Base-by-base conservation (phyloP, 2,329 filamentous ascomycete genomes). In the Thielaviopsis musarum region DNA sequence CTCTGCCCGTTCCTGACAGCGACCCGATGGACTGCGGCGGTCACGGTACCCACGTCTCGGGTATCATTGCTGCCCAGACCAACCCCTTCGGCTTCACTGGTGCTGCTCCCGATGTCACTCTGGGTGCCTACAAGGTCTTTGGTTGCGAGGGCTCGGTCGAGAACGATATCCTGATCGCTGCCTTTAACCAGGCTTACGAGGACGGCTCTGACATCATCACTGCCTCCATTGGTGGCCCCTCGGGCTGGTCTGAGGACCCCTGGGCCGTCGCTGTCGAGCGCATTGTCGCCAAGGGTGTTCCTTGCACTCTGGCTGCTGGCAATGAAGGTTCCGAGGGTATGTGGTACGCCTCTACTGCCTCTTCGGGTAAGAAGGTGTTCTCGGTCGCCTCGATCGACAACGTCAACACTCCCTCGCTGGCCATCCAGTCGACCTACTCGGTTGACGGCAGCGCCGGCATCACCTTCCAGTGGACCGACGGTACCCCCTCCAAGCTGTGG, bases 21-120 rank as follows among this genome's bases (percentile, higher is more conserved):
- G 76, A 80, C 62, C 81, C 80, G 2, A 77, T 78, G 65, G 77
- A 78, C 63, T 81, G 79, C 64, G 69, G 66, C 1, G 81, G 81
- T 2, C 81, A 85, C 67, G 81, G 82, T 30, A 81, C 78, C 0
- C 80, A 82, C 67, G 78, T 82, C 24, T 74, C 80, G 1, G 82
- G 83, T 34, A 83, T 81, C 62, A 75, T 85, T 52, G 82, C 79
- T 1, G 81, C 80, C 1, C 77, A 82, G 66, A 66, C 69, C 53
- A 73, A 81, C 65, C 67, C 71, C 0, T 74, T 74, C 45, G 75
- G 59, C 15, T 61, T 64, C 57, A 77, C 76, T 17, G 81, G 81
- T 17, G 78, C 75, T 10, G 80, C 79, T 0, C 76, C 78, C 0
- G 77, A 74, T 49, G 80, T 79, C 1, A 77, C 70, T 1, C 70